These are phyloP conservation scores for Paramyrothecium roridum DNA, from an alignment of 2,329 filamentous ascomycete genomes.

Conservation along the genomic window DNA sequence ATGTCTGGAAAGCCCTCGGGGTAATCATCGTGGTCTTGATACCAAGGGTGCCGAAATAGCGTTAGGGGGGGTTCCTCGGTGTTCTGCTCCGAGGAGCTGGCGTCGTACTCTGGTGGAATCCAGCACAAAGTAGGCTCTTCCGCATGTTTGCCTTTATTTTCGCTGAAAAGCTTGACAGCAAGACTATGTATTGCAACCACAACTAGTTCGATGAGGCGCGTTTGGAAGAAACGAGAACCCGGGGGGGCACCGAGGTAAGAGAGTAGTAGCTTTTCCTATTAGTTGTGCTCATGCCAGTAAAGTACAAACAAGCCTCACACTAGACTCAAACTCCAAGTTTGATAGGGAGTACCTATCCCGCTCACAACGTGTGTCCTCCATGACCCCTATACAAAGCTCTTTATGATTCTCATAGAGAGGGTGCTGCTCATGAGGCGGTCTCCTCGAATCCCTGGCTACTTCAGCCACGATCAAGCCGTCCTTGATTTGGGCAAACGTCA, in stretches of 20 bases:
- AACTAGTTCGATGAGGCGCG: conserved; percentile 25
- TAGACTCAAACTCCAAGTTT: conserved; percentile 7
- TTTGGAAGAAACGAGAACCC: conserved; percentile 19
- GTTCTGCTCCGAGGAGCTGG: conserved; percentile 1
- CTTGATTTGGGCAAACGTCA: conserved; percentile 16
- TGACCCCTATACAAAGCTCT: conserved; percentile 11
- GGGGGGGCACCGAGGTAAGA: conserved; percentile 16
- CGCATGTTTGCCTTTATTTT: conserved; percentile 13
- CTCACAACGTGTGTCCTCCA: conserved; percentile 11
- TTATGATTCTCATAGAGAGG: conserved; percentile 13
- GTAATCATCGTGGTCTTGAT: conserved; percentile 8
- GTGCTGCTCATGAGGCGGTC: conserved; percentile 1
- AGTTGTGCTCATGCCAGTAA: neutral
- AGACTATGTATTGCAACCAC: conserved; percentile 24
- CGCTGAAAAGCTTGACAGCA: conserved; percentile 16
- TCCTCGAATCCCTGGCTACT: neutral
- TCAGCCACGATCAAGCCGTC: conserved; percentile 15
- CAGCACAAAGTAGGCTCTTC: conserved; percentile 15
- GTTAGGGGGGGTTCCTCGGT: conserved; percentile 14
- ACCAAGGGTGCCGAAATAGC: conserved; percentile 17
- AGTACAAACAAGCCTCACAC: conserved; percentile 4
- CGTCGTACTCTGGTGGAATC: conserved; percentile 11
- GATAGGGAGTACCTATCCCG: conserved; percentile 3
- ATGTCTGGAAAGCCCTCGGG: conserved; percentile 11
- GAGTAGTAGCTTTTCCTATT: conserved; percentile 14